These are phyloP conservation scores for Chaetomium olivaceum DNA, from an alignment of 2,329 filamentous ascomycete species.

Conservation along the genomic window DNA sequence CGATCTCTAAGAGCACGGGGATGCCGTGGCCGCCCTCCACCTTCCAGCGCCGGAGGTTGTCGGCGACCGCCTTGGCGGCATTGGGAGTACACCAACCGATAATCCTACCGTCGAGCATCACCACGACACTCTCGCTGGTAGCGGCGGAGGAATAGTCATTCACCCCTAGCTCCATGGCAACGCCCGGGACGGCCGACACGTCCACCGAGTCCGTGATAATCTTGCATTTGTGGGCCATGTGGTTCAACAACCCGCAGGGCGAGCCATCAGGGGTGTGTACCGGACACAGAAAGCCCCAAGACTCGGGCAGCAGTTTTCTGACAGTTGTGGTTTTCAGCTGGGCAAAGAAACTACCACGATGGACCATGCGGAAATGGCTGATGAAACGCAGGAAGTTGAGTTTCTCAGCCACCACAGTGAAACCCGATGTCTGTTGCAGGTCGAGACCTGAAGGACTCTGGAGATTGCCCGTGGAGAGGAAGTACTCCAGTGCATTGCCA, in stretches of 20 bases:
- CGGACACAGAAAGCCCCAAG: slow-evolving; percentile 96
- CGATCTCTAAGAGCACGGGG: slow-evolving; percentile 83
- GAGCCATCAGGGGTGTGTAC: slow-evolving; percentile 96
- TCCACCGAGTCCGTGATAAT: slow-evolving; percentile 77
- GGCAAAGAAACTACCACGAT: slow-evolving; percentile 98
- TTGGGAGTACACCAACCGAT: slow-evolving; percentile 87
- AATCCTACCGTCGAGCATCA: slow-evolving; percentile 88
- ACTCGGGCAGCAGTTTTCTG: slow-evolving; percentile 90
- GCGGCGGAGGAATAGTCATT: slow-evolving; percentile 74
- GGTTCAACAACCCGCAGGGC: slow-evolving; percentile 92
- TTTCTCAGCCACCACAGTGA: slow-evolving; percentile 96
- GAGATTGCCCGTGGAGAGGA: slow-evolving; percentile 92
- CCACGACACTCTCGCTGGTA: slow-evolving; percentile 78
- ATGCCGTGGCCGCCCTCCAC: slow-evolving; percentile 81
- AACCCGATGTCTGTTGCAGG: slow-evolving; percentile 90
- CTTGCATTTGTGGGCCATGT: slow-evolving; percentile 91
- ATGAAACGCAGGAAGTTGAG: slow-evolving; percentile 99
- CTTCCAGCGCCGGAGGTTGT: slow-evolving; percentile 93
- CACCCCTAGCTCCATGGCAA: slow-evolving; percentile 79
- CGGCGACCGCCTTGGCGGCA: slow-evolving; percentile 77
- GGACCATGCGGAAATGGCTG: slow-evolving; percentile 98
- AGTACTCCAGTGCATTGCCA: slow-evolving; percentile 86
- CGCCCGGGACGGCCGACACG: slow-evolving; percentile 69
- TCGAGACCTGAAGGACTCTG: slow-evolving; percentile 89
- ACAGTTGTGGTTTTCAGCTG: slow-evolving; percentile 97